These are phyloP conservation scores for Pterocarpus macrocarpus DNA, from an alignment of 306 rosid species.

Conservation along the genomic window DNA sequence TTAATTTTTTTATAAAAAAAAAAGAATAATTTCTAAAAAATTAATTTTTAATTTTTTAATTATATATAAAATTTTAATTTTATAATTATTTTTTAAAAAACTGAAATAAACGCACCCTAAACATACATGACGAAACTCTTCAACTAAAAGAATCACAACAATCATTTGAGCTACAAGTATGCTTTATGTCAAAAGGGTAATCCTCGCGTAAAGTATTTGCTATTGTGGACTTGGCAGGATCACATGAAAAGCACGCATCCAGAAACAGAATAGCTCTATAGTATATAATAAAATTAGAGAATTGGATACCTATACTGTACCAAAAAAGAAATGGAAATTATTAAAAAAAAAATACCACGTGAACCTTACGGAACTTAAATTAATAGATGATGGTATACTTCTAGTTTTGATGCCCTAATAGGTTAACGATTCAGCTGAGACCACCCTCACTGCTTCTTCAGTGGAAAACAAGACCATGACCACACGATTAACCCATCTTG, in stretches of 20 bases:
- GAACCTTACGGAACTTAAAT: conserved; percentile 18
- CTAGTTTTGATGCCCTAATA: not conserved
- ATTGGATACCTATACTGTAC: not conserved
- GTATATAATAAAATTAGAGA: not conserved
- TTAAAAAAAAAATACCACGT: conserved; percentile 22
- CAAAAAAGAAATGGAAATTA: not conserved
- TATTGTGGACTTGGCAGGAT: not conserved
- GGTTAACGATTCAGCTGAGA: not conserved
- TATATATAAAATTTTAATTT: too few species aligned
- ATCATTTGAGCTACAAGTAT: not conserved
- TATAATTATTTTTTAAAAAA: too few species aligned
- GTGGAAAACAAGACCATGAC: not conserved
- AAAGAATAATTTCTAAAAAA: too few species aligned
- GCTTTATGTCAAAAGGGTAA: not conserved
- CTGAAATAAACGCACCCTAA: too few species aligned
- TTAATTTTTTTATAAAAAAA: too few species aligned
- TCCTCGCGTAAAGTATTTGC: not conserved
- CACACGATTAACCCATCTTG: not conserved
- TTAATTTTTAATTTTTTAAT: too few species aligned
- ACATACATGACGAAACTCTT: not conserved
- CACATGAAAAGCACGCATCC: not conserved
- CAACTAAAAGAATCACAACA: not conserved
- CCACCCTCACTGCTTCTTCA: not conserved
- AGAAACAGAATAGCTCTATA: not conserved
- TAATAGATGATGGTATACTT: not conserved